Base-by-base conservation (phyloP, 306 rosid genomes). In the Amphicarpaea edgeworthii region DNA sequence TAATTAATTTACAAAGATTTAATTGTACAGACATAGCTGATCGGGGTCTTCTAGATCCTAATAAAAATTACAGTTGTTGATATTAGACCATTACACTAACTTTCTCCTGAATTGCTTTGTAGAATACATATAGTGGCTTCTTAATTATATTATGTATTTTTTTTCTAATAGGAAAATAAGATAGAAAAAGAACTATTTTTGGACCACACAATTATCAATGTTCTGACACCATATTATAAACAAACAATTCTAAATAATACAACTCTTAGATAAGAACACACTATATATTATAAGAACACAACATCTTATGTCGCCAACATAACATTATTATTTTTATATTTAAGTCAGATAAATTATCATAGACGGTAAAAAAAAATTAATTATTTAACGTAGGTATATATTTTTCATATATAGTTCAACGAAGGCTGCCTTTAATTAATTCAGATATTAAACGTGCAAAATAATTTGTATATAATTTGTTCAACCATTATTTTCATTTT, bases 391-490 rank as follows among this genome's bases (percentile, higher is more conserved):
- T n/a, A n/a, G n/a, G n/a, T n/a, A n/a, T n/a, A n/a, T n/a, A n/a
- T n/a, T n/a, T n/a, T n/a, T n/a, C n/a, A n/a, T n/a, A n/a, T n/a
- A n/a, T n/a, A 12, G 15, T 24, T 24, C n/a, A 12, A 19, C 14
- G 7, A 32, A 34, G 3, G 8, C 4, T 30, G 1, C 37, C 16
- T 16, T 61, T 28, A 28, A 28, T 28, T 28, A 28, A 28, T 19
- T 32, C 21, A 50, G 5, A 38, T 38, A 32, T 47, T 21, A 19
- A 45, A 54, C 75, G 75, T 77, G 79, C 66, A 28, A 63, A 58
- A 57, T 65, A 12, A 38, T 32, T 1, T 17, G 23, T 11, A 6
- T 51, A 28, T 59, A 61, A 20, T 19, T 70, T 77, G 20, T 11
- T 38, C 14, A 58, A 66, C 42, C 41, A 46, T 28, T 45, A 47